Base-by-base conservation (phyloP, 2,329 filamentous ascomycete genomes). In the Myriosclerotinia curreyana region DNA sequence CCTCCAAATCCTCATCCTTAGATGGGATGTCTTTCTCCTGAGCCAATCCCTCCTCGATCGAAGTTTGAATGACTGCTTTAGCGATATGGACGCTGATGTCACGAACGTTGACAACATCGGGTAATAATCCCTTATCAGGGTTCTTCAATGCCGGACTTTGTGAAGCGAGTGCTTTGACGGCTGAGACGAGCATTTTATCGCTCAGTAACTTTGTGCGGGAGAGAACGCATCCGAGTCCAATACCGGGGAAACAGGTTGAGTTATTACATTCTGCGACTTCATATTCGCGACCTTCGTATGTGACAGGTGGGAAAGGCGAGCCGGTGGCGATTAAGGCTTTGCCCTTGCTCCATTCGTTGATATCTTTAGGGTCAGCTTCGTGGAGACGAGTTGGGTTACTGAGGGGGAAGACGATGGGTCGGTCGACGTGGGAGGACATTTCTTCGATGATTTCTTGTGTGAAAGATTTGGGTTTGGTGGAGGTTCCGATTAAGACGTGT, bases 301-400 rank as follows among this genome's bases (percentile, higher is more conserved):
- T 83, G 17, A 95, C 90, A 0, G 92, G 88, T 1, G 84, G 81
- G 74, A 96, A 96, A 0, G 92, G 92, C 11, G 88, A 91, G 5
- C 92, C 92, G 0, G 92, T 96, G 0, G 92, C 91, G 5, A 95
- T 86, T 3, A 96, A 81, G 0, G 86, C 91, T 68, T 85, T 86
- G 1, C 92, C 91, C 51, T 88, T 77, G 0, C 91, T 94, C 92
- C 92, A 96, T 2, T 84, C 76, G 62, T 88, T 86, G 28, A 96
- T 78, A 73, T 96, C 91, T 20, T 84, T 79, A 0, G 92, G 92
- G 9, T 86, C 83, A 1, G 91, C 92, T 76, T 96, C 92, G 73
- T 96, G 91, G 0, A 96, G 83, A 1, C 85, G 81, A 0, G 92
- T 96, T 0, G 92, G 92, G 75, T 96, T 96, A 2, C 89, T 94